Evolutionary conservation across 495 filamentous ascomycete species (phyloP).

Genomic region (Staphylotrichum longicolle): DNA sequence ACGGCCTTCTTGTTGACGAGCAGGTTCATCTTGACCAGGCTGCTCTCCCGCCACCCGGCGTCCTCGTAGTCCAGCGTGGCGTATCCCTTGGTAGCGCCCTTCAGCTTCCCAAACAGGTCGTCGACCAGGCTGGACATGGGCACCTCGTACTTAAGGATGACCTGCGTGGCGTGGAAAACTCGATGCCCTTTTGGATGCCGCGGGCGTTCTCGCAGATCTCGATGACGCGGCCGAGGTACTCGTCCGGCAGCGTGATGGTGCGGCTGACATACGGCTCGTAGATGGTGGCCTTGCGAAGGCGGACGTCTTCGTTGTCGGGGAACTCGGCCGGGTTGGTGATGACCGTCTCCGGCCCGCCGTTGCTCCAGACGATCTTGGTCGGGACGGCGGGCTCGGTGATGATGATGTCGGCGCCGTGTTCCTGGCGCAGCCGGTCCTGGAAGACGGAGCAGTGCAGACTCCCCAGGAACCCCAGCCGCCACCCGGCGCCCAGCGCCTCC

Average conservation of each 20-base stretch:
- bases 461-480: conserved; percentile 91
- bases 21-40: conserved; percentile 85
- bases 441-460: conserved; percentile 97
- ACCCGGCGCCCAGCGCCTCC: conserved; percentile 89
- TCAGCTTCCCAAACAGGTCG: conserved; percentile 96
- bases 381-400: conserved; percentile 96
- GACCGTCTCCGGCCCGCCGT: conserved; percentile 64
- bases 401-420: conserved; percentile 93
- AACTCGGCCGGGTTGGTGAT: conserved; percentile 84
- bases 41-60: conserved; percentile 75
- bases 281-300: conserved; percentile 52
- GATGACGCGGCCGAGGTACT: conserved; percentile 90
- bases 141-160: conserved; percentile 90
- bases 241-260: conserved; percentile 88
- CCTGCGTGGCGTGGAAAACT: conserved; percentile 93
- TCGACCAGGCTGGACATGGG: conserved; percentile 87
- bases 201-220: conserved; percentile 91
- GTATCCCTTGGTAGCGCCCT: conserved; percentile 72
- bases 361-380: conserved; percentile 74
- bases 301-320: conserved; percentile 66
- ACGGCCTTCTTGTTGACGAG: conserved; percentile 90
- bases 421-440: conserved; percentile 91
- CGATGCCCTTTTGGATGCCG: conserved; percentile 77
- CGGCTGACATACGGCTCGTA: conserved; percentile 84
- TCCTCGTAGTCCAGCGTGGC: conserved; percentile 95